Conservation (phyloP, 441 rosid genomes). For the Syzygium malaccense region DNA sequence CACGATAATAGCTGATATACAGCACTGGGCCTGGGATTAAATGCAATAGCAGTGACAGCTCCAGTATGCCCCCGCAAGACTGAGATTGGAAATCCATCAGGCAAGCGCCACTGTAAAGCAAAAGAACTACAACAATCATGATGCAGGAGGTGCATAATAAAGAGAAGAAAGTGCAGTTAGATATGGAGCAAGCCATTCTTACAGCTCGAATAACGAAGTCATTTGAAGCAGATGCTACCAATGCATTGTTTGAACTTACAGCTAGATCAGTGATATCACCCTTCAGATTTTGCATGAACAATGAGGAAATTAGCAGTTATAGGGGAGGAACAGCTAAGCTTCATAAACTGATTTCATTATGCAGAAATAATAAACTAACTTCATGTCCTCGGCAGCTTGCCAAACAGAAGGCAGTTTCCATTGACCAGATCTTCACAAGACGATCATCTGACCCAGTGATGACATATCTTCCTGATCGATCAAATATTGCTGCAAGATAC, state of each 20-base stretch:
- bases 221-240: conserved; percentile 98
- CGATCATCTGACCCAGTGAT: conserved; percentile 99
- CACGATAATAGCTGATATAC: conserved; percentile 94
- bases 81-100: conserved; percentile 96
- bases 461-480: conserved; percentile 95
- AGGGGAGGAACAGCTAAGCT: conserved; percentile 1
- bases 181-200: conserved; percentile 28
- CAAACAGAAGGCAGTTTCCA: conserved; percentile 99
- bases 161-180: background rate
- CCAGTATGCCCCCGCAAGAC: conserved; percentile 93
- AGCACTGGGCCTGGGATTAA: conserved; percentile 84
- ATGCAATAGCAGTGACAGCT: conserved; percentile 97
- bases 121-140: conserved; percentile 7
- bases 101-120: conserved; percentile 88
- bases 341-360: conserved; percentile 6
- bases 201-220: conserved; percentile 94
- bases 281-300: conserved; percentile 32
- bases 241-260: conserved; percentile 84
- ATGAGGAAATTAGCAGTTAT: conserved; percentile 6
- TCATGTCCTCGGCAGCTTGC: conserved; percentile 99
- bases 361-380: conserved; percentile 45
- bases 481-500: conserved; percentile 82
- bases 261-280: conserved; percentile 99
- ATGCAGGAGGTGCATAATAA: background rate
- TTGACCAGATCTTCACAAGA: conserved; percentile 99